Percentiles rank a stretch among this genome's conserved stretches.
phyloP scores from a whole-genome alignment of 1,284 basidiomycete genomes.

The Stereum hirsutum region DNA sequence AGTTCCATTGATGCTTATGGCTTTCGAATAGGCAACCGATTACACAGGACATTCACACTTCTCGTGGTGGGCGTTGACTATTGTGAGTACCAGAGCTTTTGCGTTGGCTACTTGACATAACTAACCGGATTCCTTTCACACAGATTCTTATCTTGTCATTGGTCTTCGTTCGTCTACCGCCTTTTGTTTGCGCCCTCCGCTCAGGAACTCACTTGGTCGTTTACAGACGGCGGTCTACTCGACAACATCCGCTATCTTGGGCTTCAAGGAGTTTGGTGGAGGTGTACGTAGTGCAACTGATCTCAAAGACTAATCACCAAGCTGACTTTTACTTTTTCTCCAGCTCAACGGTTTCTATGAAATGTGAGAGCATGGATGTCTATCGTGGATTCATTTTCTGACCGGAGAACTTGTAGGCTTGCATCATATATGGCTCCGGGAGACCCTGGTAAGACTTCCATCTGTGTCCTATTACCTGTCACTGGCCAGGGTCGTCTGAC shows the following conservation, averaged over 20 bases:
- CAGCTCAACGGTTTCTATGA: no score
- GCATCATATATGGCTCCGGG: conserved; percentile 22
- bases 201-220: conserved; percentile 15
- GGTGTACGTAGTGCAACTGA: no score
- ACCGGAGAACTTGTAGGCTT: no score
- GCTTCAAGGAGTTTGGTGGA: no score
- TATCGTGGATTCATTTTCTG: no score
- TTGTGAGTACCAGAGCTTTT: conserved; percentile 31
- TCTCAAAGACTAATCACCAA: no score
- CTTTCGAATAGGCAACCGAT: conserved; percentile 28
- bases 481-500: conserved; percentile 15
- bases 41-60: conserved; percentile 40
- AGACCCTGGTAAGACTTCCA: no score
- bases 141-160: background rate
- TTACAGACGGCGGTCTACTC: conserved; percentile 22
- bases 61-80: conserved; percentile 40
- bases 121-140: conserved; percentile 4
- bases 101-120: conserved; percentile 33
- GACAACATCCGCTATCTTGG: no score
- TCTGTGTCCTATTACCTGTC: no score
- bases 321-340: no score
- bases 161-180: conserved; percentile 34
- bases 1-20: no score
- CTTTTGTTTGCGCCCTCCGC: conserved; percentile 27
- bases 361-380: no score